These are phyloP conservation scores for Pichia nakasei DNA, from an alignment of 805 yeast species.

Conservation along the genomic window DNA sequence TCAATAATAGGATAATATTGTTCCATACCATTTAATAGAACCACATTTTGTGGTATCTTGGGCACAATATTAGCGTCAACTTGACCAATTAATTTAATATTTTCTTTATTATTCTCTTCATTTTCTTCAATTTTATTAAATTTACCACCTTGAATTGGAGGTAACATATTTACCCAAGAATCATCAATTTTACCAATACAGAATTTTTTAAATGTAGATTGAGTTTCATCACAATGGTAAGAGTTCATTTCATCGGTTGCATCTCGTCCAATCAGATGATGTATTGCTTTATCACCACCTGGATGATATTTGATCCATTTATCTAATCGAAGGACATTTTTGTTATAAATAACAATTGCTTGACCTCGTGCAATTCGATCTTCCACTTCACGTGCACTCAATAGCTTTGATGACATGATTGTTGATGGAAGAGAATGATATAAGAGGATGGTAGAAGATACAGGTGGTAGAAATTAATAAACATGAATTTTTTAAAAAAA, in stretches of 20 bases:
- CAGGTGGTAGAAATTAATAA: too few relatives aligned
- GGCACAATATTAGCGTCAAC: constrained; percentile 38
- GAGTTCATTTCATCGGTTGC: constrained; percentile 89
- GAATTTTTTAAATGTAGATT: constrained; percentile 43
- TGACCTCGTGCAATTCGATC: constrained; percentile 55
- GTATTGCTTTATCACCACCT: constrained; percentile 80
- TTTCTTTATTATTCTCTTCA: not conserved
- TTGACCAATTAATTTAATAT: constrained; percentile 29
- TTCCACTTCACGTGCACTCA: constrained; percentile 39
- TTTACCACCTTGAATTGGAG: constrained; percentile 82
- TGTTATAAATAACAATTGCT: constrained; percentile 57
- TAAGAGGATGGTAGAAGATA: too few relatives aligned
- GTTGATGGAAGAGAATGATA: not conserved
- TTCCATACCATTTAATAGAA: constrained; percentile 32
- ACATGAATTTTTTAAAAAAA: too few relatives aligned
- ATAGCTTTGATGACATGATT: constrained; percentile 16
- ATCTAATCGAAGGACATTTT: constrained; percentile 54
- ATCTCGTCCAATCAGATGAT: constrained; percentile 81
- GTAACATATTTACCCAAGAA: constrained; percentile 67
- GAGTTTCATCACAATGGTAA: constrained; percentile 60
- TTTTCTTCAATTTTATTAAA: constrained; percentile 26
- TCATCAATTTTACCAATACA: constrained; percentile 56
- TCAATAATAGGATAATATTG: constrained; percentile 28
- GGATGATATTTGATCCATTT: constrained; percentile 72
- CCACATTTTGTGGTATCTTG: constrained; percentile 39